Evolutionary conservation across 2,329 filamentous ascomycete species (phyloP).

Genomic region (Cladorrhinum sp.): DNA sequence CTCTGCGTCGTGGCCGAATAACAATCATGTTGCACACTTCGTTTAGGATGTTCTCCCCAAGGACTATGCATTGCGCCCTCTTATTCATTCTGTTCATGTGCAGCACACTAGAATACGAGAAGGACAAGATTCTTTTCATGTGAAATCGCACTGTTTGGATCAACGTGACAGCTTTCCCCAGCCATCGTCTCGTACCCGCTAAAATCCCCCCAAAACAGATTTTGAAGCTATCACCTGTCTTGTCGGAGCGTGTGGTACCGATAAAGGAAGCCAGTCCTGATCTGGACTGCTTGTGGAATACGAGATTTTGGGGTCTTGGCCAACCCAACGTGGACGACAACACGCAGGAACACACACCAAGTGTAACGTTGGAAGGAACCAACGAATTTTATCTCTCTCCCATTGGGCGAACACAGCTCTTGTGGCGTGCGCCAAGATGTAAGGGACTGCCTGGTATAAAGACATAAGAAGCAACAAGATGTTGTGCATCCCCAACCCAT

Average conservation of each 20-base stretch:
- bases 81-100: no score
- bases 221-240: not conserved
- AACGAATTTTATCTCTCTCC: not conserved
- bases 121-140: no score
- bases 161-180: no score
- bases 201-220: not conserved
- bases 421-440: not conserved
- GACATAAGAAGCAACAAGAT: not conserved
- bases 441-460: not conserved
- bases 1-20: no score
- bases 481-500: not conserved
- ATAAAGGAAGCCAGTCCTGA: not conserved
- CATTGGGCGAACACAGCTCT: not conserved
- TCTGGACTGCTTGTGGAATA: not conserved
- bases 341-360: not conserved
- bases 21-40: no score
- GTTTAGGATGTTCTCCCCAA: no score
- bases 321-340: not conserved
- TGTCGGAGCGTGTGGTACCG: not conserved
- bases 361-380: not conserved
- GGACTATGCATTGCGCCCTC: no score
- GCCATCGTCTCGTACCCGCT: not conserved
- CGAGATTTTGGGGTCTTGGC: not conserved
- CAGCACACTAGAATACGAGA: no score
- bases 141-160: no score